Evolutionary conservation across 306 rosid species (phyloP).

Genomic region (Lagenaria siceraria): DNA sequence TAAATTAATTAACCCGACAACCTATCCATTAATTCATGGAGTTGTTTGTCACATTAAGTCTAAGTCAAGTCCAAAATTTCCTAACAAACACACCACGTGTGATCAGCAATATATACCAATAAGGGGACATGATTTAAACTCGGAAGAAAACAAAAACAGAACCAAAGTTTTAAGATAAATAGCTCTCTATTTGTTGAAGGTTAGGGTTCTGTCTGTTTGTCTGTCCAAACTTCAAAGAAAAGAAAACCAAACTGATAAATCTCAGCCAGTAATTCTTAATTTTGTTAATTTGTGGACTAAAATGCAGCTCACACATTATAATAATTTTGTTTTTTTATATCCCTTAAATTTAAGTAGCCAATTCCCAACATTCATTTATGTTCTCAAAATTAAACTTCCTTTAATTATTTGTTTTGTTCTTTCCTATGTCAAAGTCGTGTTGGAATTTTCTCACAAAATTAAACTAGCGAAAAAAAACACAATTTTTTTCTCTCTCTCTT

Average conservation of each 20-base stretch:
- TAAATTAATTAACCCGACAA: neutral
- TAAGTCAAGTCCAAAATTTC: neutral
- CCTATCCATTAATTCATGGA: neutral
- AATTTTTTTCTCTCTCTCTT: no score
- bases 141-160: neutral
- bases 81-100: neutral
- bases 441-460: no score
- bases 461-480: no score
- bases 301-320: neutral
- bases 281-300: neutral
- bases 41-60: neutral
- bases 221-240: neutral
- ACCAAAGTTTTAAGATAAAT: neutral
- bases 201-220: neutral
- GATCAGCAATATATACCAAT: neutral
- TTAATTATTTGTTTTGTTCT: no score
- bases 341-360: no score
- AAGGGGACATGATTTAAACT: neutral
- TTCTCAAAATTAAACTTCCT: no score
- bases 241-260: neutral
- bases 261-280: neutral
- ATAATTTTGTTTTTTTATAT: no score
- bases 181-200: neutral
- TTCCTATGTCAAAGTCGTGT: no score
- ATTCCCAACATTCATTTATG: no score